Base-by-base conservation (phyloP, 2,329 filamentous ascomycete genomes). In the Zasmidium cellare region DNA sequence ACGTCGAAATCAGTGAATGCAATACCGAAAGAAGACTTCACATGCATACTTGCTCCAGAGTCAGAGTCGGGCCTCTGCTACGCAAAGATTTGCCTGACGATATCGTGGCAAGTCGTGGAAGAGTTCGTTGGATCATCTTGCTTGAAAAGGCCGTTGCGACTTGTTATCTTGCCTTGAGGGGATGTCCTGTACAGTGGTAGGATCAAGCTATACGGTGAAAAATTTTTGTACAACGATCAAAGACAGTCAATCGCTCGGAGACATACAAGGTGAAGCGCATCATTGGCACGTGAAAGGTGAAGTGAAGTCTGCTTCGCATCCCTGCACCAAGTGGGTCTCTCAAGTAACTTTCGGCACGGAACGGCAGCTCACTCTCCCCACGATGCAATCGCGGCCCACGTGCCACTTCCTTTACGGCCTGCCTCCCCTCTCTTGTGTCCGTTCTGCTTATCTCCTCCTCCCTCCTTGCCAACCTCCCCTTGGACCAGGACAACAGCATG, bases 11-110 rank as follows among this genome's bases (percentile, higher is more conserved):
- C 12, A 25, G 20, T 22, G 2, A 12, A 25, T 14, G 23, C 2
- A 50, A n/a, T 25, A 60, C 25, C 54, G 45, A 50, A 18, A 45
- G 18, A n/a, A 45, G 20, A n/a, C 12, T 16, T n/a, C 23, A 49
- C 20, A 23, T 41, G 55, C 67, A 9, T 58, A 74, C 72, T 63
- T 74, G 72, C 61, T 76, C 74, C 23, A 76, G 62, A 9, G 69
- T 70, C 23, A 75, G 63, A 22, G 71, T 56, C 35, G 69, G 68
- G 20, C 65, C 65, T 58, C 69, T 72, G 41, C 68, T 62, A 19
- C 68, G 66, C 41, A 71, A 60, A n/a, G 65, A 64, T 51, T 65
- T 69, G 53, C 67, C 65, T 11, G 69, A 61, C 18, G 67, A 65
- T 51, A 72, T 66, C 18, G 67, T 72, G 25, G 71, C 71, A 60